A percentile compares a stretch with the other conserved stretches of the same genome.
These are phyloP conservation scores for Trichosporon inkin DNA, from an alignment of 1,284 basidiomycete species.

Conservation along the genomic window DNA sequence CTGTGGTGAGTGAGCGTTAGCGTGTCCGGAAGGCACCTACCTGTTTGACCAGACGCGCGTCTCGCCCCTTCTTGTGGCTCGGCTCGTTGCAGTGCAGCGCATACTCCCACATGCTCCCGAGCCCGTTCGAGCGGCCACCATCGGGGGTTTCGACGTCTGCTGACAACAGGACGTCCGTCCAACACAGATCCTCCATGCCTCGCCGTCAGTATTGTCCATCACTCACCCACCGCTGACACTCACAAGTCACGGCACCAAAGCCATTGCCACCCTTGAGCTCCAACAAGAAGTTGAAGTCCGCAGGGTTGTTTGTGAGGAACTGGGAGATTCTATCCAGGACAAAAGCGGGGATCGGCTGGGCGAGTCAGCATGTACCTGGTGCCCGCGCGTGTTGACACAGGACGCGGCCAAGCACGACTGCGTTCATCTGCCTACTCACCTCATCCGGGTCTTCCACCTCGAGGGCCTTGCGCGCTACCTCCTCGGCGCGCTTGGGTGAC, in stretches of 20 bases:
- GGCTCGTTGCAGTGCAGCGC: slow-evolving; percentile 15
- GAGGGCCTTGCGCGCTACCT: slow-evolving; percentile 11
- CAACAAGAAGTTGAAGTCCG: slow-evolving; percentile 39
- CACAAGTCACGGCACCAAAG: slow-evolving; percentile 42
- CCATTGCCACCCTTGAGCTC: slow-evolving; percentile 40
- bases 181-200: slow-evolving; percentile 47
- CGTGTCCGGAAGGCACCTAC: slow-evolving; percentile 9
- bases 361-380: neutral
- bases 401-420: neutral
- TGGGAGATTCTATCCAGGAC: slow-evolving; percentile 23
- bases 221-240: slow-evolving; percentile 10
- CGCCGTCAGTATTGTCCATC: neutral
- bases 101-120: slow-evolving; percentile 38
- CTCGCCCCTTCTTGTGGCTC: slow-evolving; percentile 11
- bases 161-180: slow-evolving; percentile 36
- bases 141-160: slow-evolving; percentile 31
- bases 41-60: slow-evolving; percentile 14
- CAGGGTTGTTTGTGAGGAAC: slow-evolving; percentile 27
- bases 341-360: slow-evolving; percentile 26
- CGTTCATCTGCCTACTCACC: slow-evolving; percentile 10
- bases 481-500: slow-evolving; percentile 1
- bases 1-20: neutral
- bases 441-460: slow-evolving; percentile 10
- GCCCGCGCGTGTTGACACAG: too few species aligned
- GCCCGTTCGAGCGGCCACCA: slow-evolving; percentile 33